Conservation (phyloP, 305 asterid genomes). For the Fraxinus ornus region DNA sequence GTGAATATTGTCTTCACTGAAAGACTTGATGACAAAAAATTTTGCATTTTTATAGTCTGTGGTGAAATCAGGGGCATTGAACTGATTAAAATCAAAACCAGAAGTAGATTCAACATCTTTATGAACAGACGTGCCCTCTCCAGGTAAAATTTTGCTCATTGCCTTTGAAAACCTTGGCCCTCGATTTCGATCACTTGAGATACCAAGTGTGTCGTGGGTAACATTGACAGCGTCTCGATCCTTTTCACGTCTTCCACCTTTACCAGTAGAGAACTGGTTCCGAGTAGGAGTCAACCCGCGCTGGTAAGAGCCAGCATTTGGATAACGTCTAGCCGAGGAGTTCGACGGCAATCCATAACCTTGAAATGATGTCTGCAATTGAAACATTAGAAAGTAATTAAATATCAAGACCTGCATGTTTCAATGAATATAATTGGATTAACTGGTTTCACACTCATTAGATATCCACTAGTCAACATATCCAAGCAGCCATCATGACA, state of each 20-base stretch:
- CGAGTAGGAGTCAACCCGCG: slow-evolving; percentile 60
- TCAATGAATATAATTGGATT: neutral
- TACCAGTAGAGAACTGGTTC: slow-evolving; percentile 53
- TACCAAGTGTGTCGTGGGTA: slow-evolving; percentile 59
- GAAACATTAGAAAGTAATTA: slow-evolving; percentile 25
- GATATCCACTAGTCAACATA: neutral
- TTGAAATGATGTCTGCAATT: slow-evolving; percentile 65
- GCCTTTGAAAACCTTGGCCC: slow-evolving; percentile 96
- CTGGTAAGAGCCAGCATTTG: slow-evolving; percentile 57
- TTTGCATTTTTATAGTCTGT: slow-evolving; percentile 72
- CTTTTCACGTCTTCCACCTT: slow-evolving; percentile 79
- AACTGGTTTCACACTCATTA: neutral
- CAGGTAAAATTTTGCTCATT: slow-evolving; percentile 53
- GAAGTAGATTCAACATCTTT: slow-evolving; percentile 62
- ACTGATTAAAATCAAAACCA: slow-evolving; percentile 51
- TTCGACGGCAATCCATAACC: slow-evolving; percentile 66
- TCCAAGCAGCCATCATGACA: neutral
- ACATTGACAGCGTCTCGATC: slow-evolving; percentile 55
- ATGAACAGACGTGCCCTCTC: slow-evolving; percentile 52
- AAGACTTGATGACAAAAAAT: slow-evolving; percentile 90
- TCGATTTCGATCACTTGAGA: slow-evolving; percentile 75
- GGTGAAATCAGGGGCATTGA: slow-evolving; percentile 65
- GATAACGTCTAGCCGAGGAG: slow-evolving; percentile 60
- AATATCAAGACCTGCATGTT: neutral
- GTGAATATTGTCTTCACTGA: slow-evolving; percentile 96